Conservation (phyloP, 2,329 filamentous ascomycete species). For the Neonectria faginata region DNA sequence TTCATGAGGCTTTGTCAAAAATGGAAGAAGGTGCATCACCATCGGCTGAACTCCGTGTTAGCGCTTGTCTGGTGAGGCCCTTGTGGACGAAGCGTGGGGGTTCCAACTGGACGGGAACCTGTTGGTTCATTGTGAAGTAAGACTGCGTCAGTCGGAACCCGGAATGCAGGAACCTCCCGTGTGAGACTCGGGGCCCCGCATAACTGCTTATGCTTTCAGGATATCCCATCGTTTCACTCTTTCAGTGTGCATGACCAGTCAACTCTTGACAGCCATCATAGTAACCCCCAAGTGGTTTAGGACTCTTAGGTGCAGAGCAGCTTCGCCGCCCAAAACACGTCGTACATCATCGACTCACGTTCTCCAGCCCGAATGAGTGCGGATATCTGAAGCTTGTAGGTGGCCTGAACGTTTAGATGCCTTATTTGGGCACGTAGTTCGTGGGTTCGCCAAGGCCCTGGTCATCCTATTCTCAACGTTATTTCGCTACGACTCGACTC, state of each 20-base stretch:
- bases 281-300: slow-evolving; percentile 9
- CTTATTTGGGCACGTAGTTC: neutral
- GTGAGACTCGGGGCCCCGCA: slow-evolving; percentile 16
- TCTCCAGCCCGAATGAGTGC: no score
- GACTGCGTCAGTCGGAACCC: slow-evolving; percentile 3
- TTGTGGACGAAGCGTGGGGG: slow-evolving; percentile 30
- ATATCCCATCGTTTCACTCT: slow-evolving; percentile 6
- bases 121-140: slow-evolving; percentile 12
- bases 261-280: neutral
- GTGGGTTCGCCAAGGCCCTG: slow-evolving; percentile 20
- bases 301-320: neutral
- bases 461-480: slow-evolving; percentile 32
- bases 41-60: slow-evolving; percentile 13
- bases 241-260: neutral
- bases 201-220: slow-evolving; percentile 15
- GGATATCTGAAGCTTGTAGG: no score
- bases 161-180: slow-evolving; percentile 7
- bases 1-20: slow-evolving; percentile 22
- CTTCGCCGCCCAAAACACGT: neutral
- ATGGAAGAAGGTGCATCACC: slow-evolving; percentile 25
- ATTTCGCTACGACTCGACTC: slow-evolving; percentile 11
- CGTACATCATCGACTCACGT: neutral
- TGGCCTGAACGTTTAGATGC: neutral
- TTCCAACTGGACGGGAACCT: slow-evolving; percentile 17
- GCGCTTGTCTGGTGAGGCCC: slow-evolving; percentile 29